These are phyloP conservation scores for Fistulina hepatica DNA, from an alignment of 1,284 basidiomycete species.

Conservation along the genomic window DNA sequence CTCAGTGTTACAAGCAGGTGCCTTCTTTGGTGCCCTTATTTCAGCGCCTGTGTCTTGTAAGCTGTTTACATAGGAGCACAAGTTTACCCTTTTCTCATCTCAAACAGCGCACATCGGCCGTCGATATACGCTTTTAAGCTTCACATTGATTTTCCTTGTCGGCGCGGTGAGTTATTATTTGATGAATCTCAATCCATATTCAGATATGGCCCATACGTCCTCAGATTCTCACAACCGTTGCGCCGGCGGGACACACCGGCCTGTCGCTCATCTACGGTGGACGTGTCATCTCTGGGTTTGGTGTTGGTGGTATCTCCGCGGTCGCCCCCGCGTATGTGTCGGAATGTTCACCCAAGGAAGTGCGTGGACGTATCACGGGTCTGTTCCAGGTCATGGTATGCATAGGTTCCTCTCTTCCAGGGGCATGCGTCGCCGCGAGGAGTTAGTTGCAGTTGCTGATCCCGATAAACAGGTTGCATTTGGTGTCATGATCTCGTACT, in stretches of 20 bases:
- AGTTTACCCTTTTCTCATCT: not conserved
- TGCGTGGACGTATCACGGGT: constrained; percentile 61
- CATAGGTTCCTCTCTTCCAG: not conserved
- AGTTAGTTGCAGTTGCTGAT: no score
- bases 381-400: constrained; percentile 64
- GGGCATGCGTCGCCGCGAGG: not conserved
- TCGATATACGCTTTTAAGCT: constrained; percentile 17
- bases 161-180: constrained; percentile 17
- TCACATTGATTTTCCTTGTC: constrained; percentile 20
- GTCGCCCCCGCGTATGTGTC: constrained; percentile 70
- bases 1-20: constrained; percentile 60
- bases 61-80: constrained; percentile 9
- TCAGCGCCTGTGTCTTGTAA: constrained; percentile 54
- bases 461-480: constrained; percentile 30
- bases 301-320: constrained; percentile 53
- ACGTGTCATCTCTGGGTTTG: constrained; percentile 59
- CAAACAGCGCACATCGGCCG: constrained; percentile 20
- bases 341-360: constrained; percentile 70
- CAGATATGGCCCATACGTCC: not conserved
- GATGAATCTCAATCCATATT: not conserved
- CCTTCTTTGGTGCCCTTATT: constrained; percentile 60
- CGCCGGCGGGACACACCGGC: constrained; percentile 38
- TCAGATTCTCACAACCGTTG: constrained; percentile 44
- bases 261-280: constrained; percentile 61
- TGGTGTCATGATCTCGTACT: constrained; percentile 72